These are phyloP conservation scores for Epicoccum nigrum DNA, from an alignment of 2,329 filamentous ascomycete genomes.

Conservation along the genomic window DNA sequence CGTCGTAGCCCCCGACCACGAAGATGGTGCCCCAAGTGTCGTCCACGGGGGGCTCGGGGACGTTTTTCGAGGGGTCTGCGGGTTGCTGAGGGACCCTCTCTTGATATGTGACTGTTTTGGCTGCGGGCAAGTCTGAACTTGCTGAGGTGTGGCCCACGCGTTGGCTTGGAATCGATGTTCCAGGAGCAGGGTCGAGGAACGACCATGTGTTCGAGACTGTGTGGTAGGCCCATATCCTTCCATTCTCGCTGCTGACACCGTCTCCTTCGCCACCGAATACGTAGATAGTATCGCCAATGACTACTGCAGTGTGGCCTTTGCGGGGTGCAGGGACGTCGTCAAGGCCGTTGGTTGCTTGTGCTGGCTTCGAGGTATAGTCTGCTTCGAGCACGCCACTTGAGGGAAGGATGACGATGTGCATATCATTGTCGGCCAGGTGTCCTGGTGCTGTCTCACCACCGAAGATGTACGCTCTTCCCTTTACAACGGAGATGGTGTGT, in stretches of 20 bases:
- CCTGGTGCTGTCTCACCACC: constrained; percentile 54
- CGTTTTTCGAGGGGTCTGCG: constrained; percentile 48
- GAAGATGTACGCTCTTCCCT: constrained; percentile 62
- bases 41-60: constrained; percentile 49
- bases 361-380: constrained; percentile 49
- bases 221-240: constrained; percentile 54
- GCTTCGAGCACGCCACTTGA: constrained; percentile 51
- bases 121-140: constrained; percentile 49
- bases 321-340: constrained; percentile 47
- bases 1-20: constrained; percentile 55
- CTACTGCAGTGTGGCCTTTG: constrained; percentile 51
- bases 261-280: constrained; percentile 51
- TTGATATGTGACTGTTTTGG: constrained; percentile 37
- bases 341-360: constrained; percentile 35
- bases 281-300: constrained; percentile 54
- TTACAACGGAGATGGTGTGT: constrained; percentile 61
- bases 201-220: constrained; percentile 51
- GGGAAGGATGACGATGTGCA: constrained; percentile 61
- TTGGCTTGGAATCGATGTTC: constrained; percentile 32
- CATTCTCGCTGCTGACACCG: constrained; percentile 41
- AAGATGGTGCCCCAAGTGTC: constrained; percentile 58
- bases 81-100: constrained; percentile 49
- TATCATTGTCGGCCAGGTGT: constrained; percentile 56
- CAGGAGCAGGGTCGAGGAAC: constrained; percentile 44
- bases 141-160: constrained; percentile 47